Evolutionary conservation across 2,329 filamentous ascomycete genomes (phyloP), one percentile per base, ranked within the genome.

Genomic region (Zasmidium angulare): DNA sequence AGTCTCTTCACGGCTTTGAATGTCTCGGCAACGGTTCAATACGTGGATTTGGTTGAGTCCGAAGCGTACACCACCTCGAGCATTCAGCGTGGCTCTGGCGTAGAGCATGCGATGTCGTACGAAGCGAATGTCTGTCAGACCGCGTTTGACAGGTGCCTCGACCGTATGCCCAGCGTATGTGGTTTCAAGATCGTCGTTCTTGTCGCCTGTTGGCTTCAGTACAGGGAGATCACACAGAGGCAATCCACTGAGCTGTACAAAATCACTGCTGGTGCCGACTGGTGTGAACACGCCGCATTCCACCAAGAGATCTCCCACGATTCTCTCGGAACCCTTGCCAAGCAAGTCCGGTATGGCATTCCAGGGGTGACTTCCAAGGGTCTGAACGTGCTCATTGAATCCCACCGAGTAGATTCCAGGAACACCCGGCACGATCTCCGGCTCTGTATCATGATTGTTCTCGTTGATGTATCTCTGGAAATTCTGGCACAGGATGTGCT

Each of bases 41-140:
- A 93, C 86, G 78, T 97, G 93, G 57, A 91, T 91, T 72, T 90
- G 89, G 64, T 87, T 86, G 55, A 96, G 81, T 1, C 95, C 93
- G 72, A 89, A 88, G 19, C 85, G 82, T 7, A 95, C 82, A 9
- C 80, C 75, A 2, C 89, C 88, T 66, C 84, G 84, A 2, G 85
- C 80, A 68, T 89, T 93, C 26, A 93, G 78, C 1, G 84, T 82
- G 20, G 91, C 85, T 66, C 86, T 87, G 21, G 90, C 89, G 75
- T 97, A 98, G 52, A 98, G 81, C 80, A 97, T 96, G 20, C 91
- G 86, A 69, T 85, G 91, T 60, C 93, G 87, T 50, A 93, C 85
- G 68, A 99, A 89, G 1, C 80, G 77, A 58, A 98, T 91, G 22
- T 70, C 65, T 7, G 67, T 64, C 1, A 66, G 52, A 6, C 63